Evolutionary conservation across 169 alveolate genomes (phyloP).

Genomic region (Plasmodium cynomolgi): DNA sequence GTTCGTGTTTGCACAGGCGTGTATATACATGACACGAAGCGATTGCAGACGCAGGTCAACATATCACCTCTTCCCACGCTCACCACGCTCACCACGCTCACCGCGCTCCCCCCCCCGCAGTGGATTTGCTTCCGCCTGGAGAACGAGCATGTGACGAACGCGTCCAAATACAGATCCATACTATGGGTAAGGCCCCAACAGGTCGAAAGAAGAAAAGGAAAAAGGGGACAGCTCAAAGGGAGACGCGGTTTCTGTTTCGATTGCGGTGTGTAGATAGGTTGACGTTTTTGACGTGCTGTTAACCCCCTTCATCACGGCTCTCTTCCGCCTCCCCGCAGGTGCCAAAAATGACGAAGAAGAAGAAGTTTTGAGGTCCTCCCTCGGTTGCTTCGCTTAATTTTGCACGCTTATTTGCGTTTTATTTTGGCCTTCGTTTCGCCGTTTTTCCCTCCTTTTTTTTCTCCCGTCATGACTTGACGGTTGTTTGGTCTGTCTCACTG

Average conservation of each 20-base stretch:
- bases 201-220: conserved; percentile 66
- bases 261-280: neutral
- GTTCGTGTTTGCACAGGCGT: neutral
- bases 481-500: neutral
- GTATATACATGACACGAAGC: neutral
- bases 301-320: neutral
- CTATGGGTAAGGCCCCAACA: conserved; percentile 86
- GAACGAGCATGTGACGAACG: conserved; percentile 89
- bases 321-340: conserved; percentile 1
- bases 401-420: neutral
- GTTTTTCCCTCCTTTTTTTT: neutral
- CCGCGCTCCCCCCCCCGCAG: conserved; percentile 41
- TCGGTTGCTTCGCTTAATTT: neutral
- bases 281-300: neutral
- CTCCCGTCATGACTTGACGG: neutral
- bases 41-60: neutral
- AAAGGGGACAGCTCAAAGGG: neutral
- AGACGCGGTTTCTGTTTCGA: neutral
- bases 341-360: conserved; percentile 39
- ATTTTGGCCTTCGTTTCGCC: neutral
- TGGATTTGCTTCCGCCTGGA: conserved; percentile 89
- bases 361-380: conserved; percentile 10
- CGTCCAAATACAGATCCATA: conserved; percentile 87
- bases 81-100: neutral
- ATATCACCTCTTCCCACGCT: neutral